Percentiles rank a stretch among this genome's conserved stretches.
Evolutionary conservation across 352 stramenopile genomes (phyloP).

Genomic region (Phytophthora pinifolia): DNA sequence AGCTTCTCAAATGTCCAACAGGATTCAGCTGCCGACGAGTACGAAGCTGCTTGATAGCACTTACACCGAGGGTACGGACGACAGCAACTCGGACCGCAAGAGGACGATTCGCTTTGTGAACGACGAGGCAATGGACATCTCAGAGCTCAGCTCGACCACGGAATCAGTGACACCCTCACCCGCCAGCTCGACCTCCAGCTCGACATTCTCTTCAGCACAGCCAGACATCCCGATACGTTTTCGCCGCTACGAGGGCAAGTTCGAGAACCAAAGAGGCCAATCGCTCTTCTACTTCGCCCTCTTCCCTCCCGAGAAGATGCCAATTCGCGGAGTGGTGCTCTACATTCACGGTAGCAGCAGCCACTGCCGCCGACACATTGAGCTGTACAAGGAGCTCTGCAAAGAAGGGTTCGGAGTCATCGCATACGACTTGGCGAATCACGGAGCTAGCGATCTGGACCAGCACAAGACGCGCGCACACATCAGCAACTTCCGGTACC

Average conservation of each 20-base stretch:
- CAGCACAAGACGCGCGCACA: constrained; percentile 37
- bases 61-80: not conserved
- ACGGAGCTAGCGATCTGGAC: constrained; percentile 50
- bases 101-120: constrained; percentile 26
- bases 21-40: constrained; percentile 13
- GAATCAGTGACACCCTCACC: constrained; percentile 6
- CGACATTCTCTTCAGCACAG: constrained; percentile 1
- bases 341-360: constrained; percentile 48
- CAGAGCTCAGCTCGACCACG: constrained; percentile 13
- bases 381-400: constrained; percentile 46
- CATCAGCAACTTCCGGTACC: constrained; percentile 38
- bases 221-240: constrained; percentile 28
- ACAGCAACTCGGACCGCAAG: constrained; percentile 11
- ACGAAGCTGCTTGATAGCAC: constrained; percentile 1
- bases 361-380: constrained; percentile 45
- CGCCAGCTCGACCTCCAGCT: constrained; percentile 7
- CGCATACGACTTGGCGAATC: constrained; percentile 48
- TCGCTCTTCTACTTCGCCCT: constrained; percentile 45
- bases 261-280: constrained; percentile 39
- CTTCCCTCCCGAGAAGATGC: constrained; percentile 28
- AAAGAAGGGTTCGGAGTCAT: constrained; percentile 45
- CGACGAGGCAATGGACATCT: constrained; percentile 15
- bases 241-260: constrained; percentile 37
- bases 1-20: constrained; percentile 11
- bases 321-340: constrained; percentile 47